phyloP scores from a whole-genome alignment of 495 filamentous ascomycete species.

The Neurospora pannonica region DNA sequence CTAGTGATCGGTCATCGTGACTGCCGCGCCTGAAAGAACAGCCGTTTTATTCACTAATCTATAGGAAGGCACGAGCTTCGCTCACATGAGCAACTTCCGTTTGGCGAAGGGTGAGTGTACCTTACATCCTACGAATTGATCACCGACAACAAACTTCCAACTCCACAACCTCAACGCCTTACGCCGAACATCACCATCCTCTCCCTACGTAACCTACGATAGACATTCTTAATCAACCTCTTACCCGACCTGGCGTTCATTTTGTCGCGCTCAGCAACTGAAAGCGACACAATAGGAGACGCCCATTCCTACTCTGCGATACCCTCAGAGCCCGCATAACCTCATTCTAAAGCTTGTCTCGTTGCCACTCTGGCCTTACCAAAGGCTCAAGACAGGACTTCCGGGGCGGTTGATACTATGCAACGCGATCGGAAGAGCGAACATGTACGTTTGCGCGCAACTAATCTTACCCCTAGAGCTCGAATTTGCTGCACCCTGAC shows the following conservation, averaged over 20 bases:
- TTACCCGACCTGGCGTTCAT: not conserved
- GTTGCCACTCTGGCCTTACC: not conserved
- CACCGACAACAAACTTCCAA: not conserved
- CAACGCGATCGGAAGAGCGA: conserved; percentile 11
- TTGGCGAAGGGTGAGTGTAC: not conserved
- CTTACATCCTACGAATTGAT: not conserved
- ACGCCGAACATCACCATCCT: not conserved
- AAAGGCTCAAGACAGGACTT: not conserved
- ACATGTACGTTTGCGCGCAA: conserved; percentile 1
- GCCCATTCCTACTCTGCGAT: not conserved
- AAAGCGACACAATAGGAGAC: not conserved
- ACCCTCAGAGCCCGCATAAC: not conserved
- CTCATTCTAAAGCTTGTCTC: not conserved
- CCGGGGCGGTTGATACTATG: not conserved
- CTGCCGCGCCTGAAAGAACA: not conserved
- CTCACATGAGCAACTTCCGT: not conserved
- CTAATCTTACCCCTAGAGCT: not conserved
- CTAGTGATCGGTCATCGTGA: not conserved
- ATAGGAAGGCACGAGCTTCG: not conserved
- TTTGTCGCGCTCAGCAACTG: not conserved
- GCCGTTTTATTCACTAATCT: not conserved
- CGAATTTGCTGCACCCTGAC: not conserved
- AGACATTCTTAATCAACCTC: not conserved
- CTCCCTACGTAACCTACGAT: not conserved
- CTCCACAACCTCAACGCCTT: not conserved